Evolutionary conservation across 352 stramenopile genomes (phyloP).

Genomic region (Globisporangium solare): DNA sequence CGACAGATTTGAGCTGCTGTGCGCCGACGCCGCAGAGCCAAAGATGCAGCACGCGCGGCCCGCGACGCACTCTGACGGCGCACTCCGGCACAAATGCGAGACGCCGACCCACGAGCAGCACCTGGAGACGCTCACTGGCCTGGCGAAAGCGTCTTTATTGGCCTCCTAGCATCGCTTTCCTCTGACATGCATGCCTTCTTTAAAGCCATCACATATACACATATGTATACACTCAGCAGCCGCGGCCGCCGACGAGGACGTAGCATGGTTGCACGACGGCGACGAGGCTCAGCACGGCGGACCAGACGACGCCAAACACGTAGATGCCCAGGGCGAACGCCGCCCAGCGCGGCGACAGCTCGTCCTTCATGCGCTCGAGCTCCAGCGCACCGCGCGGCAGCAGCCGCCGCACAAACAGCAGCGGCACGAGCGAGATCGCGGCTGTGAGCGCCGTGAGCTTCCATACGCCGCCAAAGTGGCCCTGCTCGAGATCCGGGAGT

Average conservation of each 20-base stretch:
- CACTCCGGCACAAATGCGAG: too few species aligned
- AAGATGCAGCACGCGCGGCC: background rate
- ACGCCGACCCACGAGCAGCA: conserved; percentile 33
- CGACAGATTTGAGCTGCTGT: conserved; percentile 6
- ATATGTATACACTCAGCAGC: conserved; percentile 26
- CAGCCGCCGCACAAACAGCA: conserved; percentile 39
- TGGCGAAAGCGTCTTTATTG: conserved; percentile 35
- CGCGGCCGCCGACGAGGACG: conserved; percentile 53
- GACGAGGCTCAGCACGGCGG: conserved; percentile 53
- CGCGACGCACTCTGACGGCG: too few species aligned
- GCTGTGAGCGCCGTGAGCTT: conserved; percentile 72
- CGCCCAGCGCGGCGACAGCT: conserved; percentile 38
- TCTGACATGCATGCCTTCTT: background rate
- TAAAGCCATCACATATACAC: background rate
- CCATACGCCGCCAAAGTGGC: conserved; percentile 66
- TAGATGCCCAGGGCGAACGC: conserved; percentile 35
- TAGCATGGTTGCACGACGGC: conserved; percentile 62
- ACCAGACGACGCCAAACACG: conserved; percentile 59
- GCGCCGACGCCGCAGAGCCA: conserved; percentile 5
- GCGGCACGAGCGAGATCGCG: conserved; percentile 46
- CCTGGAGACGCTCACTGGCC: conserved; percentile 46
- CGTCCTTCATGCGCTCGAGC: conserved; percentile 45
- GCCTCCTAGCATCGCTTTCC: background rate
- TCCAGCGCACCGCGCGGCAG: conserved; percentile 46
- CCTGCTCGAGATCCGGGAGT: conserved; percentile 43